Evolutionary conservation across 179 eudicot species (phyloP), one percentile per base, ranked within the genome.

Genomic region (Spinacia oleracea): DNA sequence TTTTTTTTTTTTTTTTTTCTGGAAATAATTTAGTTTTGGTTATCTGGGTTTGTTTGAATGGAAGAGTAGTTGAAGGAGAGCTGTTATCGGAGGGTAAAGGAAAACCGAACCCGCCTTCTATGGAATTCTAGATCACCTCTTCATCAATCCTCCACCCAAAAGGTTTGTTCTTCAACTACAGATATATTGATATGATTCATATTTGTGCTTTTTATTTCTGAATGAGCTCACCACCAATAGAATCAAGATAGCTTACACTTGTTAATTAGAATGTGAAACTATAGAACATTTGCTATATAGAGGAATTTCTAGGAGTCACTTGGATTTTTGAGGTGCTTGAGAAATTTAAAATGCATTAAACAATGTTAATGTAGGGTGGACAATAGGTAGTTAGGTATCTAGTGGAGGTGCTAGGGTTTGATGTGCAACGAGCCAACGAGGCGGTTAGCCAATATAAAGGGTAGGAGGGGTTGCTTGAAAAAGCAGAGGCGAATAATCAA

Each of bases 51-150:
- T 29, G 67, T 56, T 62, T 73, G 75, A 42, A 60, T 74, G 50
- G 50, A 75, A 83, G 75, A 79, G 85, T 80, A 94, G 98, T 89
- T 92, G 31, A 91, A 89, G 78, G 95, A 94, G 69, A 92, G 90
- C 72, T 94, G 98, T 81, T 87, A 73, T 83, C 87, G 79, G 78
- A 89, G 98, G 79, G 90, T 92, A 9, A 87, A 89, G 35, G 93
- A 91, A 81, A 93, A 94, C 73, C 80, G 97, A 71, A 79, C 76
- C 27, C 89, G 83, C 38, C 83, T 94, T 85, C 81, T 94, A 27
- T 94, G 97, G 98, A 91, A 83, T 74, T 79, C 83, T 70, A 92
- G 98, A 82, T 79, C 83, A 76, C 82, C 89, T 55, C 65, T 80
- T 70, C 83, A 79, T 7, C 84, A 81, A 63, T 77, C 83, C 34